A percentile compares a stretch with the other conserved stretches of the same genome.
Conservation (phyloP, 805 yeast genomes). For the Ascoidea rubescens region DNA sequence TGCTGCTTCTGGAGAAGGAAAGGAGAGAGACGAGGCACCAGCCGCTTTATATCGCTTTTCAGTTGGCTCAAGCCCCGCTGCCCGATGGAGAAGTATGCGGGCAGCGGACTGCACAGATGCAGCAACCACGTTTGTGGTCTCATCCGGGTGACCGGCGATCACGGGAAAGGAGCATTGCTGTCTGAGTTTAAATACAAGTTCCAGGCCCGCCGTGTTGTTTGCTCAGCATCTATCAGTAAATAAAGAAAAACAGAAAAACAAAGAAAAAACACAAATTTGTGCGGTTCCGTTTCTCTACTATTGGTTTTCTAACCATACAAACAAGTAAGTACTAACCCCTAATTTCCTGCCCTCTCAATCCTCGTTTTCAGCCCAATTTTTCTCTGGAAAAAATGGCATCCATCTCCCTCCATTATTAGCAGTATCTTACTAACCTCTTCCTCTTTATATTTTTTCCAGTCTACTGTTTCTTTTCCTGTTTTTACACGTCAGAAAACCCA, state of each 20-base stretch:
- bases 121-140: background rate
- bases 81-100: background rate
- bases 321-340: too few species aligned
- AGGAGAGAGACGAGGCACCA: too few species aligned
- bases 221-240: too few species aligned
- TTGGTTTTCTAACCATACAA: too few species aligned
- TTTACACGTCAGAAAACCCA: background rate
- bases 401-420: too few species aligned
- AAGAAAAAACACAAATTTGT: background rate
- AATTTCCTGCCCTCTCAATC: background rate
- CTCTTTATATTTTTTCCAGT: too few species aligned
- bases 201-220: too few species aligned
- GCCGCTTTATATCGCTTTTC: too few species aligned
- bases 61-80: background rate
- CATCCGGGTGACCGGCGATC: too few species aligned
- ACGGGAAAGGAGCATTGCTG: background rate
- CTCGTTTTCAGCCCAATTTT: background rate
- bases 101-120: background rate
- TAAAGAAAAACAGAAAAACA: background rate
- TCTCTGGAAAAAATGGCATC: background rate
- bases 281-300: background rate
- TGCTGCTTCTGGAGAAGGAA: too few species aligned
- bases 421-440: too few species aligned
- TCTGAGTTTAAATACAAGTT: too few species aligned
- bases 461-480: background rate